Evolutionary conservation across 2,329 filamentous ascomycete genomes (phyloP).

Genomic region (Fusarium globosum): DNA sequence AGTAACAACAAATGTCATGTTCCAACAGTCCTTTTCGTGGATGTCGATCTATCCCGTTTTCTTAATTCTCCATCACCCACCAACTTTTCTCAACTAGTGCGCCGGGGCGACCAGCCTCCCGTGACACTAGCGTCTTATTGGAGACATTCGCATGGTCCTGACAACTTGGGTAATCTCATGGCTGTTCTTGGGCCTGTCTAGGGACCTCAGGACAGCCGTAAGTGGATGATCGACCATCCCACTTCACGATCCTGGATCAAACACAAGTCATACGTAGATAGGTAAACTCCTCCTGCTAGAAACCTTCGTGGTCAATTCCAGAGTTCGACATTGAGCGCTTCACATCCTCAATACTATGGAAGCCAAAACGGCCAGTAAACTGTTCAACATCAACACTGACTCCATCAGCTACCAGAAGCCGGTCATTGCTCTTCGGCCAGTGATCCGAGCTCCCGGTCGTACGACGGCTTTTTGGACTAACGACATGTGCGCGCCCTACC

Average conservation of each 20-base stretch:
- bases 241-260: slow-evolving; percentile 31
- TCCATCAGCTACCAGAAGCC: too few species aligned
- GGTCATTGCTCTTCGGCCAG: slow-evolving; percentile 15
- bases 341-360: background rate
- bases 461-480: slow-evolving; percentile 34
- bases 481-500: slow-evolving; percentile 33
- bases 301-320: background rate
- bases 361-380: background rate
- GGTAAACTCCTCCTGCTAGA: background rate
- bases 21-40: slow-evolving; percentile 21
- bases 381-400: background rate
- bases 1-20: slow-evolving; percentile 19
- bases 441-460: slow-evolving; percentile 29
- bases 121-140: slow-evolving; percentile 41
- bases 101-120: slow-evolving; percentile 42
- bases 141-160: slow-evolving; percentile 19
- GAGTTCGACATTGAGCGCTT: background rate
- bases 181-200: slow-evolving; percentile 25
- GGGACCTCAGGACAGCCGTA: slow-evolving; percentile 15
- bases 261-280: slow-evolving; percentile 13
- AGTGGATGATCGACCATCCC: slow-evolving; percentile 27
- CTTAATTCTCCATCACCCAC: slow-evolving; percentile 25
- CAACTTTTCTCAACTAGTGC: slow-evolving; percentile 27
- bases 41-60: slow-evolving; percentile 39
- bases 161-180: slow-evolving; percentile 33